Evolutionary conservation across 1,284 basidiomycete genomes (phyloP).

Genomic region (Pisolithus thermaeus): DNA sequence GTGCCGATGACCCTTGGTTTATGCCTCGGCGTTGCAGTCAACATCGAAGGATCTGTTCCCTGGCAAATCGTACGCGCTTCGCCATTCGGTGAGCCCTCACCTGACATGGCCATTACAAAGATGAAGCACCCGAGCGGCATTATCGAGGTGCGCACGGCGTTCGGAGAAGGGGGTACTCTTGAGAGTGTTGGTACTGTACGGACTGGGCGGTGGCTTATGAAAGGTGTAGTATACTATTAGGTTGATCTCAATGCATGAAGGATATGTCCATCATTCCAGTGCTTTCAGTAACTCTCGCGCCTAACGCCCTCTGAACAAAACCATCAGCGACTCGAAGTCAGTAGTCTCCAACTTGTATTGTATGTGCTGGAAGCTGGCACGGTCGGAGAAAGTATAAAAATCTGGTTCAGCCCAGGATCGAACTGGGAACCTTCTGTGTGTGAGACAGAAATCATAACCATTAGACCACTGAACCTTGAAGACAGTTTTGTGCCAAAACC

Average conservation of each 20-base stretch:
- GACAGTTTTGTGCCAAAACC: not conserved
- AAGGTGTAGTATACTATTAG: slow-evolving; percentile 63
- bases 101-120: slow-evolving; percentile 24
- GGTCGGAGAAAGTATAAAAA: slow-evolving; percentile 10
- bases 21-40: slow-evolving; percentile 62
- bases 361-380: no score
- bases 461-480: slow-evolving; percentile 34
- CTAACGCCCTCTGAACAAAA: no score
- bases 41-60: slow-evolving; percentile 47
- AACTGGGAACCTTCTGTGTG: slow-evolving; percentile 44
- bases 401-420: slow-evolving; percentile 40
- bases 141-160: slow-evolving; percentile 59
- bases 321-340: no score
- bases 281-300: no score
- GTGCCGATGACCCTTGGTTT: slow-evolving; percentile 72
- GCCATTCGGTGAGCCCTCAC: not conserved
- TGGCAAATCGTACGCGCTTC: slow-evolving; percentile 36
- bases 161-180: slow-evolving; percentile 39
- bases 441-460: slow-evolving; percentile 45
- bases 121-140: slow-evolving; percentile 62
- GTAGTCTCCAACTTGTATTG: no score
- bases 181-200: slow-evolving; percentile 57
- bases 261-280: no score
- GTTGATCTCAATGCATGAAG: not conserved
- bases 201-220: slow-evolving; percentile 66